These are phyloP conservation scores for Pythium brassicae DNA, from an alignment of 352 stramenopile species.

Conservation along the genomic window DNA sequence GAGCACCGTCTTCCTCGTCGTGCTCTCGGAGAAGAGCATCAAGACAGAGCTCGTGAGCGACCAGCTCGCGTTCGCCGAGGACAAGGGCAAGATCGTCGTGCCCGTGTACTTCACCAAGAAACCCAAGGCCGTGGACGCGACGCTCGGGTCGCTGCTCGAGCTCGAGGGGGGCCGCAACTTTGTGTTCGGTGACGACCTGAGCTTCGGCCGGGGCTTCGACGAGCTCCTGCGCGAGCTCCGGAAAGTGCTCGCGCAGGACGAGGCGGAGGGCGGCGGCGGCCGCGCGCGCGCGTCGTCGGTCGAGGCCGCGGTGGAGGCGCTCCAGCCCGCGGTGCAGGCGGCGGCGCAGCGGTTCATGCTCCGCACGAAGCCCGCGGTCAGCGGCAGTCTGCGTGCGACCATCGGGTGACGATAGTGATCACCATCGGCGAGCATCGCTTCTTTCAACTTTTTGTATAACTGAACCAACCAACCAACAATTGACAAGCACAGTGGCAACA, in stretches of 20 bases:
- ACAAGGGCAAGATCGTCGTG: slow-evolving; percentile 76
- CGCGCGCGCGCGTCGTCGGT: slow-evolving; percentile 1
- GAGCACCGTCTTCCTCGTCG: slow-evolving; percentile 61
- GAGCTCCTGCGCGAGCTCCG: slow-evolving; percentile 46
- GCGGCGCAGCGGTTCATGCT: slow-evolving; percentile 34
- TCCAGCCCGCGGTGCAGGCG: slow-evolving; percentile 30
- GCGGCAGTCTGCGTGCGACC: slow-evolving; percentile 6
- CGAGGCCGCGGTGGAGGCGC: slow-evolving; percentile 19
- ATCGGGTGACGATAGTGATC: slow-evolving; percentile 14
- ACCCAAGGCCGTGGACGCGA: slow-evolving; percentile 36
- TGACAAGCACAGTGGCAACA: neutral
- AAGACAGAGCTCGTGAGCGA: slow-evolving; percentile 81
- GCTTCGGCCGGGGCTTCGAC: slow-evolving; percentile 60
- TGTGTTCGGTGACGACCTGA: slow-evolving; percentile 59
- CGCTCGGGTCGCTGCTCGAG: slow-evolving; percentile 34
- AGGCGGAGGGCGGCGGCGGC: slow-evolving; percentile 11
- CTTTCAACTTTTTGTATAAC: no score
- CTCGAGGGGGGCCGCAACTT: slow-evolving; percentile 23
- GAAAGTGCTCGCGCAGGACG: slow-evolving; percentile 2
- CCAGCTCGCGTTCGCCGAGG: slow-evolving; percentile 77
- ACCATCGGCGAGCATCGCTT: no score
- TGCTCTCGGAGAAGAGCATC: slow-evolving; percentile 69
- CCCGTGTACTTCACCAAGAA: slow-evolving; percentile 63
- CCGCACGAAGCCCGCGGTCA: slow-evolving; percentile 2
- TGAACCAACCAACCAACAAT: no score